phyloP scores from a whole-genome alignment of 768 basidiomycete genomes.

The Agrocybe praecox region DNA sequence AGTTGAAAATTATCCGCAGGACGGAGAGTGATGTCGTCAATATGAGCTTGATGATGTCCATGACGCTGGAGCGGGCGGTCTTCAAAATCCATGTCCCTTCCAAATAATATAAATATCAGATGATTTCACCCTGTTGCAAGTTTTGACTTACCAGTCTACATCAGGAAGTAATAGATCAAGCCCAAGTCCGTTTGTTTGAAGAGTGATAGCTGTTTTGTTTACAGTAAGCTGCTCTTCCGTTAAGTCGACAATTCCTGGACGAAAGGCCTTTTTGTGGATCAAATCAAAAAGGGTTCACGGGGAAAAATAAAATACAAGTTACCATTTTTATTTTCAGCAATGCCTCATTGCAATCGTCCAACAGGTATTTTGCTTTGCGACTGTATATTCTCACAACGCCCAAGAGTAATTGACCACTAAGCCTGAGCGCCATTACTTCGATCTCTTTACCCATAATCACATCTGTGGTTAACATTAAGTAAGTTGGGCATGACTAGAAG shows the following conservation, averaged over 20 bases:
- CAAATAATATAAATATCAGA: conserved; percentile 12
- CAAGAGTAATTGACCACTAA: conserved; percentile 95
- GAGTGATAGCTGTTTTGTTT: conserved; percentile 86
- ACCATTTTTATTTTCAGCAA: conserved; percentile 96
- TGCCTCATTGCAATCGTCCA: conserved; percentile 98
- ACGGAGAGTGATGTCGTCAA: conserved; percentile 88
- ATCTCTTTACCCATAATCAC: conserved; percentile 95
- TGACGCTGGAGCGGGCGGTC: conserved; percentile 64
- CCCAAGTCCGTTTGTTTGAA: conserved; percentile 76
- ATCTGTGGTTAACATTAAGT: conserved; percentile 40
- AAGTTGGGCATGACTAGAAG: not conserved
- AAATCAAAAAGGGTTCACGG: conserved; percentile 3
- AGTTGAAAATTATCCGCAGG: conserved; percentile 73
- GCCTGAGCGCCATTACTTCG: conserved; percentile 90
- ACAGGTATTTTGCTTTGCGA: conserved; percentile 94
- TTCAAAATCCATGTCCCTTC: conserved; percentile 82
- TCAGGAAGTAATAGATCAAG: conserved; percentile 81
- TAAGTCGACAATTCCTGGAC: conserved; percentile 94
- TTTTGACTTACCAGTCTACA: conserved; percentile 65
- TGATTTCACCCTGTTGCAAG: not conserved
- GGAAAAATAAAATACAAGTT: not conserved
- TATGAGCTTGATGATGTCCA: conserved; percentile 81
- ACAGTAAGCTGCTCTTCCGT: conserved; percentile 92
- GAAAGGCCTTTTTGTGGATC: conserved; percentile 68
- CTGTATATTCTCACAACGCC: conserved; percentile 98